phyloP scores from a whole-genome alignment of 2,329 filamentous ascomycete species.

The Bipolaris sorokiniana region DNA sequence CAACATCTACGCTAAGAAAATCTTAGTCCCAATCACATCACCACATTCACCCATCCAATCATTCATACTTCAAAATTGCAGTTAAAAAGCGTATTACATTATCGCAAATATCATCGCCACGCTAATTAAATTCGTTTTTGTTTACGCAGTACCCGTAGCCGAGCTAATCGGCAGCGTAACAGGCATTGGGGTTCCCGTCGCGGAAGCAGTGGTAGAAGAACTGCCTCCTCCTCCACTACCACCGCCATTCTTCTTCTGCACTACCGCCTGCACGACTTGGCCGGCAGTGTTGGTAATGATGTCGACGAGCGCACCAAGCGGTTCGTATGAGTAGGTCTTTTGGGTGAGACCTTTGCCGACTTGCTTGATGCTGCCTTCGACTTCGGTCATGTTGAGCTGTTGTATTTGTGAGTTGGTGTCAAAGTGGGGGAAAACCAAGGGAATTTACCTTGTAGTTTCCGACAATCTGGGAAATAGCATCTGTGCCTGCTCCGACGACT shows the following conservation, averaged over 20 bases:
- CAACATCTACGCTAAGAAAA: not conserved
- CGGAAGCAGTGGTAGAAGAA: conserved; percentile 22
- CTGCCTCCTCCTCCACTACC: conserved; percentile 25
- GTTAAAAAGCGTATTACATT: conserved; percentile 14
- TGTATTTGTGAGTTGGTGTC: not conserved
- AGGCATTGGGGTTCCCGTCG: conserved; percentile 36
- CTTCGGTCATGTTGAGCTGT: conserved; percentile 62
- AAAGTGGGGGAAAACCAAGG: too few species aligned
- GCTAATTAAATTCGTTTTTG: not conserved
- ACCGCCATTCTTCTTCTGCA: conserved; percentile 42
- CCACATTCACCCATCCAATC: not conserved
- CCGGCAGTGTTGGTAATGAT: conserved; percentile 63
- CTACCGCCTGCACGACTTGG: conserved; percentile 60
- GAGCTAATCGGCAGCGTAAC: conserved; percentile 39
- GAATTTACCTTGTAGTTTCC: conserved; percentile 58
- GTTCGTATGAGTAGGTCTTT: conserved; percentile 60
- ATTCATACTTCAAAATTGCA: too few species aligned
- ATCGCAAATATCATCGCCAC: conserved; percentile 5
- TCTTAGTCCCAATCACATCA: not conserved
- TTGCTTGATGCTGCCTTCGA: conserved; percentile 44
- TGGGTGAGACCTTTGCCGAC: conserved; percentile 52
- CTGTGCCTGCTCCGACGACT: conserved; percentile 56
- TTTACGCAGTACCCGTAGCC: conserved; percentile 23
- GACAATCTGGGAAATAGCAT: conserved; percentile 59
- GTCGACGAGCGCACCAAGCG: conserved; percentile 60